Base-by-base conservation (phyloP, 257 asterid species). In the Primulina tabacum region DNA sequence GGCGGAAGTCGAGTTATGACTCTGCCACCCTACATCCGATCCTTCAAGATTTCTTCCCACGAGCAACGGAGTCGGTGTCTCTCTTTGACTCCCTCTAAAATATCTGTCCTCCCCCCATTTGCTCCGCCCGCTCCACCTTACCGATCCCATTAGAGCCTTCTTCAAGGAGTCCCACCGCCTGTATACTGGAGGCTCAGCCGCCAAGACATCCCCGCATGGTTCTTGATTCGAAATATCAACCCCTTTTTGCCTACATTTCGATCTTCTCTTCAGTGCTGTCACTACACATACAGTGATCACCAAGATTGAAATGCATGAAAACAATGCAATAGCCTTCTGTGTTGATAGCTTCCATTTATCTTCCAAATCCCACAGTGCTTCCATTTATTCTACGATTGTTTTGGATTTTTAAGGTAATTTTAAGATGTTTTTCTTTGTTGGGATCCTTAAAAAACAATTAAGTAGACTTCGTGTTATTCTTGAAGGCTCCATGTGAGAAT, bases 271-370 rank as follows among this genome's bases (percentile, higher is more conserved):
- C 12, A 73, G 21, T 30, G 68, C 73, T 14, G 64, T 67, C 17
- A 62, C 80, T 0, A 71, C 61, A 76, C 86, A 84, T 1, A 76
- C 7, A 16, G 74, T 81, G 66, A 78, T 32, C 20, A 82, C 71
- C 26, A 87, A 33, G 65, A 78, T 47, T 24, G 80, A 69, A 52
- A 90, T 74, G 77, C 84, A 83, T 7, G 87, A 82, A 18, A 89
- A 79, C 11, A 90, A 20, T 5, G 80, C 85, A 0, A 75, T 29
- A 14, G 89, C 86, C 79, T 77, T 86, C 43, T 65, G 70, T 0
- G 88, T 89, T 4, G 97, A 82, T 7, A 87, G 73, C 72, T 82
- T 85, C 84, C 82, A 82, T 65, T 77, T 79, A 66, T 85, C 96
- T 75, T 90, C 56, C 20, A 50, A 50, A 50, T 16, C 16, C 56